A percentile compares a stretch with the other conserved stretches of the same genome.
Conservation (phyloP, 768 basidiomycete genomes). For the Strobilomyces dryophilus region DNA sequence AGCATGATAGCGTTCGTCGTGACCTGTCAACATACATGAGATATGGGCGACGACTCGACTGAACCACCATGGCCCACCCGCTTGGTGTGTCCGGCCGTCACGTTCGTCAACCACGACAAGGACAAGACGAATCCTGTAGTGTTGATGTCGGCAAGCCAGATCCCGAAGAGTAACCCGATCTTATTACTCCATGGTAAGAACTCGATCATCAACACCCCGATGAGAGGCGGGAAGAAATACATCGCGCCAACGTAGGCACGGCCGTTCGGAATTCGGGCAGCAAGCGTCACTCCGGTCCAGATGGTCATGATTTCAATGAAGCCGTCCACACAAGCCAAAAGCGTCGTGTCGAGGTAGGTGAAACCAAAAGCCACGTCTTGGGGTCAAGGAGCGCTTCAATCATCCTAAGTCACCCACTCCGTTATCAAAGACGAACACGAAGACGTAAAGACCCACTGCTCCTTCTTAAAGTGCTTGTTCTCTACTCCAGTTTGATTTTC, state of each 20-base stretch:
- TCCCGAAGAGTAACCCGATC: conserved; percentile 56
- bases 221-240: conserved; percentile 61
- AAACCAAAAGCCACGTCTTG: conserved; percentile 76
- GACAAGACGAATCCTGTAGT: conserved; percentile 58
- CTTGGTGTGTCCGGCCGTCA: conserved; percentile 73
- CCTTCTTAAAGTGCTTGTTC: conserved; percentile 76
- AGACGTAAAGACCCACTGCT: conserved; percentile 52
- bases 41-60: background rate
- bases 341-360: conserved; percentile 57
- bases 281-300: conserved; percentile 57
- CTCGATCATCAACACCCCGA: conserved; percentile 61
- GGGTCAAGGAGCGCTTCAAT: conserved; percentile 63
- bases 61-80: conserved; percentile 42
- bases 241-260: conserved; percentile 60
- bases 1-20: conserved; percentile 66
- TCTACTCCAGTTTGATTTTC: conserved; percentile 79
- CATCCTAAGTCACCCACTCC: conserved; percentile 40
- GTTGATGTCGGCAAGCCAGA: conserved; percentile 38
- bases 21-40: conserved; percentile 8
- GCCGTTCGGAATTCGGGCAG: conserved; percentile 51
- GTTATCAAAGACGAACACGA: background rate
- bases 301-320: conserved; percentile 66
- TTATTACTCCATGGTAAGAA: conserved; percentile 62
- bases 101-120: conserved; percentile 59
- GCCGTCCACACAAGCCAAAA: conserved; percentile 65